Evolutionary conservation across 805 yeast species (phyloP), one percentile per base, ranked within the genome.

Genomic region (Suhomyces sp.): DNA sequence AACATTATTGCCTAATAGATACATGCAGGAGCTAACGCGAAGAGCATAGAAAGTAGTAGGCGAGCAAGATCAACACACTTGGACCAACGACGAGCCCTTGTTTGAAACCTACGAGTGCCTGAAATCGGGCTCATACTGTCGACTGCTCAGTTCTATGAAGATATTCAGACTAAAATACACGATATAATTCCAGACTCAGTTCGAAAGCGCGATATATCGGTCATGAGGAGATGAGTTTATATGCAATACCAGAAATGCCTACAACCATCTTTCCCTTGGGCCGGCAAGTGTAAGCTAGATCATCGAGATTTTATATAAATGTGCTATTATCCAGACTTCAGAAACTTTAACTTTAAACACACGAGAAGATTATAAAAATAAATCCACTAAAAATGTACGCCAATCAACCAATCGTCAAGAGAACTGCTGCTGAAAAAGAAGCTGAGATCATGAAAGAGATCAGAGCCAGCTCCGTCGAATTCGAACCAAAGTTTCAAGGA

Each of bases 361-460:
- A n/a, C 35, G 17, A 31, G 1, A n/a, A 31, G 17, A 31, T 27
- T n/a, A 31, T 1, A 31, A 6, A 4, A 31, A n/a, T 7, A 24
- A 24, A 24, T 24, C 4, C 4, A 10, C n/a, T 10, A 40, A 31
- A 15, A 6, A 45, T 50, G 50, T 17, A 33, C 43, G 46, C 54
- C 20, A 27, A 44, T 20, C 51, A 33, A 47, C 45, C 43, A 37
- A 47, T 49, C 29, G 43, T 49, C 44, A 53, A 55, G 47, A 53
- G 49, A 53, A 51, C 57, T 33, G 58, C 74, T 53, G 78, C 78
- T 50, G 78, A 75, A 62, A 75, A 75, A 62, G 79, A 75, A 67
- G 78, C 77, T 54, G 63, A 64, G 57, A 74, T 75, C 58, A 74
- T 75, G 79, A 64, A 66, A 45, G 78, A 74, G 57, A 75, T 75